Base-by-base conservation (phyloP, 441 rosid species). In the Euphorbia celastroides region DNA sequence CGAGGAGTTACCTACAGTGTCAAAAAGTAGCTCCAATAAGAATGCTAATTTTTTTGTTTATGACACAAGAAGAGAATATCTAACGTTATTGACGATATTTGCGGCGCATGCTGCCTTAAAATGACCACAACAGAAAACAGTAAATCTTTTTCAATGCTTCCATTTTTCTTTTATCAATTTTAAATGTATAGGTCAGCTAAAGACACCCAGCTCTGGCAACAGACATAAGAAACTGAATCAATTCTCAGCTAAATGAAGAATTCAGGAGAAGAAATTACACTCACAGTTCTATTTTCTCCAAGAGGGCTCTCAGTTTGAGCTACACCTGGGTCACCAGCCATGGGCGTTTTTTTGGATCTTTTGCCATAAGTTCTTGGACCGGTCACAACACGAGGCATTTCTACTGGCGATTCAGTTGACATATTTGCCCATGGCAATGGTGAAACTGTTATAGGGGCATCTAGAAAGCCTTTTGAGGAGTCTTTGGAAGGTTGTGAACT, bases 241-340 rank as follows among this genome's bases (percentile, higher is more conserved):
- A 26, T 1, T 48, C 17, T 32, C 17, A 70, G 63, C 25, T 57
- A 17, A 64, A 28, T 46, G 26, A 69, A 64, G 62, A 54, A 38
- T 69, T 72, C 60, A 50, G 48, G 60, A 57, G 50, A 62, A 67
- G 57, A 78, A 67, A 72, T 71, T 32, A 62, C 52, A 79, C 83
- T 75, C 80, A 83, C 86, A 44, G 66, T 56, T 71, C 34, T 51
- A 64, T 56, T 71, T 72, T 60, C 70, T 42, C 60, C 56, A 44
- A 62, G 27, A 55, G 72, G 67, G 61, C 56, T 70, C 62, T 75
- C 78, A 12, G 28, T 60, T 68, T 57, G 70, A 66, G 74, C 67
- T 60, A 72, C 60, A 70, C 63, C 64, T 60, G 52, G 75, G 64
- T 69, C 70, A 26, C 32, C 55, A 38, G 17, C 65, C 27, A 55